Evolutionary conservation across 768 basidiomycete species (phyloP).

Genomic region (Podaxis rugospora): DNA sequence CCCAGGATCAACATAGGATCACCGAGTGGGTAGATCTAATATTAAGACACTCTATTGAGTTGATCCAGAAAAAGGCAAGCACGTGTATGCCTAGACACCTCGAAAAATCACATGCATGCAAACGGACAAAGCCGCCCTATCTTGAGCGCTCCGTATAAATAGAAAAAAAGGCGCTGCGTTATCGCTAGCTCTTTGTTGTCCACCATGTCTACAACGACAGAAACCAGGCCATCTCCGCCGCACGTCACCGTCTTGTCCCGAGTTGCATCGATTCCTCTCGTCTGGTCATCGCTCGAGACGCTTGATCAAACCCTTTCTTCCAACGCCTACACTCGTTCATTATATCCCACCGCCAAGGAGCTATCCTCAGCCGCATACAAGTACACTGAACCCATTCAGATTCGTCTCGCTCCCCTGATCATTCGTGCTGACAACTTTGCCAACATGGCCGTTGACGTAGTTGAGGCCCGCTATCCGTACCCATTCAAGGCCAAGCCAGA

Average conservation of each 20-base stretch:
- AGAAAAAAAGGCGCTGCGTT: not conserved
- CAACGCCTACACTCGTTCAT: constrained; percentile 57
- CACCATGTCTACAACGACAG: constrained; percentile 23
- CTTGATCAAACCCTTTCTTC: constrained; percentile 55
- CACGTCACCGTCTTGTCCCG: constrained; percentile 60
- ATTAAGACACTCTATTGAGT: not conserved
- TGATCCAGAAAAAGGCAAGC: not conserved
- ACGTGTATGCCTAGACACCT: not conserved
- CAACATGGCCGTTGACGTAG: constrained; percentile 71
- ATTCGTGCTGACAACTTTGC: constrained; percentile 59
- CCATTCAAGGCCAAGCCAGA: constrained; percentile 73
- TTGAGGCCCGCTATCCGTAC: constrained; percentile 70
- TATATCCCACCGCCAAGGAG: constrained; percentile 63
- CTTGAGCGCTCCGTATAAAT: not conserved
- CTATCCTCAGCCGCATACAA: constrained; percentile 56
- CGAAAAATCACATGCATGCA: not conserved
- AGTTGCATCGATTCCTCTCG: constrained; percentile 69
- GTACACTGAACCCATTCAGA: constrained; percentile 62
- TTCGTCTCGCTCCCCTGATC: constrained; percentile 62
- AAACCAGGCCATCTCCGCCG: constrained; percentile 31
- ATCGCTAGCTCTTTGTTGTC: not conserved
- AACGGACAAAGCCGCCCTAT: not conserved
- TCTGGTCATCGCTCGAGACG: constrained; percentile 58
- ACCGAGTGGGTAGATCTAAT: not conserved
- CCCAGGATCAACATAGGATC: not conserved